Percentiles rank a stretch among this genome's conserved stretches.
Conservation (phyloP, 768 basidiomycete genomes). For the Psilocybe tampanensis region DNA sequence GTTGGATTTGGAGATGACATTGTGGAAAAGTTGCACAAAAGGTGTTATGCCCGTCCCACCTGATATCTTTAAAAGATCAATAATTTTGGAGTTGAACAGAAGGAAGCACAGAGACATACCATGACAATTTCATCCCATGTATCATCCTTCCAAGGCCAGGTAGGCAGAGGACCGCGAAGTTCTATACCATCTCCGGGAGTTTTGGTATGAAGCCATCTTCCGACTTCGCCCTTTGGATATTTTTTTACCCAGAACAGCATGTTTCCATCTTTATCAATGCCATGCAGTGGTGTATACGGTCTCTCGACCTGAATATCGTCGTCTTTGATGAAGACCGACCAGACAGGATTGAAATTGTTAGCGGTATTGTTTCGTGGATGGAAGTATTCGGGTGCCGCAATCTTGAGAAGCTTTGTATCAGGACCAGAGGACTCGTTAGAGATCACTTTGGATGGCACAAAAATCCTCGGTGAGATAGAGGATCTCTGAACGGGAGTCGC, state of each 20-base stretch:
- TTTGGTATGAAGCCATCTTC: constrained; percentile 80
- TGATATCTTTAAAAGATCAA: constrained; percentile 57
- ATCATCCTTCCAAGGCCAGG: constrained; percentile 59
- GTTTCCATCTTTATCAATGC: constrained; percentile 64
- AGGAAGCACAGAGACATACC: constrained; percentile 41
- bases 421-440: constrained; percentile 53
- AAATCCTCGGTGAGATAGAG: constrained; percentile 51
- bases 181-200: constrained; percentile 68
- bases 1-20: constrained; percentile 42
- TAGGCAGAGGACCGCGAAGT: constrained; percentile 73
- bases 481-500: constrained; percentile 41
- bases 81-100: background rate
- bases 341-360: constrained; percentile 49
- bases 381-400: constrained; percentile 53
- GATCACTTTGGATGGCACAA: constrained; percentile 63
- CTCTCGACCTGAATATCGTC: constrained; percentile 88
- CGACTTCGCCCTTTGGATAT: constrained; percentile 79
- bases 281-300: constrained; percentile 80
- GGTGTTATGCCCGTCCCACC: constrained; percentile 90
- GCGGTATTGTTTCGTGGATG: constrained; percentile 28
- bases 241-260: constrained; percentile 84
- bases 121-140: constrained; percentile 80
- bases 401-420: constrained; percentile 64
- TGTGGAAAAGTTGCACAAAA: constrained; percentile 76
- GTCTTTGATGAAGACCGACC: constrained; percentile 83